Evolutionary conservation across 179 eudicot species (phyloP), one percentile per base, ranked within the genome.

Genomic region (Spergularia azorica): DNA sequence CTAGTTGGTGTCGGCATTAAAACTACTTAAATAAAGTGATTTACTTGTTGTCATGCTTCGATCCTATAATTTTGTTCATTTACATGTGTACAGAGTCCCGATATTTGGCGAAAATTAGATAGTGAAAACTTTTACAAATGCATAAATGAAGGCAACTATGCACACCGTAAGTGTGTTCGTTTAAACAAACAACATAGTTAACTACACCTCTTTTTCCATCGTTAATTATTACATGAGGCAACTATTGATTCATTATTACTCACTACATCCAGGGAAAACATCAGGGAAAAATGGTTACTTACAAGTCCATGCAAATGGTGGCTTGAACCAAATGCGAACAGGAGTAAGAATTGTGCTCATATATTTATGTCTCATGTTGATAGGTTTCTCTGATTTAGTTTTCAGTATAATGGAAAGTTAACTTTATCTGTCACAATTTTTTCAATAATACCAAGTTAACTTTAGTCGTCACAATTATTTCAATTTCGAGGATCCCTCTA

Each of bases 261-360:
- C 13, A 20, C 16, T 72, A 41, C 12, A 67, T 68, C 14, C 78
- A 90, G 93, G 85, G 62, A 68, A 73, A 5, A 66, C 71, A 1
- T 63, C 82, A 15, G 74, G 79, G 51, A 84, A 89, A 3, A 88
- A 87, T 72, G 96, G 97, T 6, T 93, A 93, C 76, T 71, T 93
- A 41, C 61, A 88, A 26, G 88, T 87, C 74, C 91, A 91, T 55
- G 94, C 97, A 52, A 93, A 93, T 67, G 97, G 97, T 4, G 97
- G 97, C 63, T 82, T 93, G 87, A 93, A 93, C 82, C 97, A 93
- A 75, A 93, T 91, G 97, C 89, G 97, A 89, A 91, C 89, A 70
- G 97, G 97, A 71, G 97, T 93, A 80, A 82, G 89, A 77, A 77
- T 46, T 74, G n/a, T 0, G 32, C 32, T 26, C 2, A 26, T 26